Evolutionary conservation across 2,329 filamentous ascomycete genomes (phyloP).

Genomic region (Teratosphaeria viscida): DNA sequence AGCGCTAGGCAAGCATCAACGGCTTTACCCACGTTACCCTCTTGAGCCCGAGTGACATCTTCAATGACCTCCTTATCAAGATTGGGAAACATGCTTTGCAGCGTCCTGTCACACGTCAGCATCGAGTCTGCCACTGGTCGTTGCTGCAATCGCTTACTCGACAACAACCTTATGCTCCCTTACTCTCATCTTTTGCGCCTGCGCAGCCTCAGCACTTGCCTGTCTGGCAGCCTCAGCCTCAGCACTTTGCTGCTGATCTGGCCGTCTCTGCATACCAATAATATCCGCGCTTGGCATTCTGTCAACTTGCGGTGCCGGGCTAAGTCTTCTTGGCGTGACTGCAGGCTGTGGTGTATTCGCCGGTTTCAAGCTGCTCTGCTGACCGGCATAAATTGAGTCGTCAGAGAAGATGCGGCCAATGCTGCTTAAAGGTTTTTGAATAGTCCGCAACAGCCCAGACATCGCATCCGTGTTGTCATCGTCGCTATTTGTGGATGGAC

Average conservation of each 20-base stretch:
- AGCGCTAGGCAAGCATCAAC: conserved; percentile 40
- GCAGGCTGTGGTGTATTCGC: conserved; percentile 38
- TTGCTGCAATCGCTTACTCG: conserved; percentile 40
- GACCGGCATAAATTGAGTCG: conserved; percentile 26
- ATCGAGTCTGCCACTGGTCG: neutral
- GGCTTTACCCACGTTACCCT: conserved; percentile 52
- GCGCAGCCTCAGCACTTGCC: conserved; percentile 78
- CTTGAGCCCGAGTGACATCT: conserved; percentile 91
- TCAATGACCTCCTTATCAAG: conserved; percentile 89
- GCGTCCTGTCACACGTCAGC: conserved; percentile 41
- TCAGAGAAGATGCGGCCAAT: conserved; percentile 94
- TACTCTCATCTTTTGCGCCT: conserved; percentile 71
- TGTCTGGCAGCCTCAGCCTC: conserved; percentile 85
- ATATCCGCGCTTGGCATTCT: conserved; percentile 12
- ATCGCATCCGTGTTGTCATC: conserved; percentile 71
- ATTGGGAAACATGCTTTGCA: conserved; percentile 94
- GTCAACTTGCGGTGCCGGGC: conserved; percentile 26
- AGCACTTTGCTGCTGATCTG: conserved; percentile 53
- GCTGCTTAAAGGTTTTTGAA: conserved; percentile 79
- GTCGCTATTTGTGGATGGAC: conserved; percentile 26
- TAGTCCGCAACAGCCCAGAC: conserved; percentile 73
- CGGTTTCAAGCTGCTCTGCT: conserved; percentile 19
- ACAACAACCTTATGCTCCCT: conserved; percentile 86
- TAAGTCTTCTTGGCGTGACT: conserved; percentile 39
- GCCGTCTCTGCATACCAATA: conserved; percentile 26